Percentiles rank a stretch among this genome's conserved stretches.
These are phyloP conservation scores for Podosphaera fusca DNA, from an alignment of 2,329 filamentous ascomycete species.

Conservation along the genomic window DNA sequence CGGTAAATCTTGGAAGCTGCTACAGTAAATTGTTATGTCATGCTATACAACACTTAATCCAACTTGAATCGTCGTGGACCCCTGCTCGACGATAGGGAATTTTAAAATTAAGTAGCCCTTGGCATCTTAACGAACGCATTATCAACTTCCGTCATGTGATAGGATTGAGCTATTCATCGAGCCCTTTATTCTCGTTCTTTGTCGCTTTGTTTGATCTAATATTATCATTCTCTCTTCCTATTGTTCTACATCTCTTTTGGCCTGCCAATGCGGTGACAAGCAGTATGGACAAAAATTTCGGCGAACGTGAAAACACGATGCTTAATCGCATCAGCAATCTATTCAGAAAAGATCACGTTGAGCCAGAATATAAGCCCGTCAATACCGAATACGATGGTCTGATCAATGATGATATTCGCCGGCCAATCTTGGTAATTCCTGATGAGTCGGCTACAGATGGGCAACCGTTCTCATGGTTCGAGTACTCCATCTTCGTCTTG, in stretches of 20 bases:
- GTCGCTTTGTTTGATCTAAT: too few relatives aligned
- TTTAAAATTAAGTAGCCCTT: too few relatives aligned
- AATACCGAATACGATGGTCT: constrained; percentile 6
- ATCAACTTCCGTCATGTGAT: too few relatives aligned
- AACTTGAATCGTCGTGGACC: too few relatives aligned
- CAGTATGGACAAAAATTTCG: neutral
- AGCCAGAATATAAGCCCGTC: constrained; percentile 11
- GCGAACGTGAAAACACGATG: neutral
- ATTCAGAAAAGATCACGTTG: constrained; percentile 7
- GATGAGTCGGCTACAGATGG: constrained; percentile 2
- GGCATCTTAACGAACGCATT: too few relatives aligned
- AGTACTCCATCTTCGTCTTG: constrained; percentile 67
- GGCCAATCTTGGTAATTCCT: constrained; percentile 5
- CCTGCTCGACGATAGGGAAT: too few relatives aligned
- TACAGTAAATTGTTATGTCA: too few relatives aligned
- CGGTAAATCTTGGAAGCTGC: too few relatives aligned
- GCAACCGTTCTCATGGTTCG: constrained; percentile 55
- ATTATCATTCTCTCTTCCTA: neutral
- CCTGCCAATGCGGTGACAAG: neutral
- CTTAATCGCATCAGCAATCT: constrained; percentile 10
- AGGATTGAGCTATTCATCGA: too few relatives aligned
- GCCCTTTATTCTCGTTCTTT: too few relatives aligned
- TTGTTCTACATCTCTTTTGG: neutral
- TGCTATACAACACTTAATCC: too few relatives aligned
- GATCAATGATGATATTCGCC: constrained; percentile 6